A percentile compares a stretch with the other conserved stretches of the same genome.
These are phyloP conservation scores for Sporothrix mexicana DNA, from an alignment of 2,329 filamentous ascomycete species.

Conservation along the genomic window DNA sequence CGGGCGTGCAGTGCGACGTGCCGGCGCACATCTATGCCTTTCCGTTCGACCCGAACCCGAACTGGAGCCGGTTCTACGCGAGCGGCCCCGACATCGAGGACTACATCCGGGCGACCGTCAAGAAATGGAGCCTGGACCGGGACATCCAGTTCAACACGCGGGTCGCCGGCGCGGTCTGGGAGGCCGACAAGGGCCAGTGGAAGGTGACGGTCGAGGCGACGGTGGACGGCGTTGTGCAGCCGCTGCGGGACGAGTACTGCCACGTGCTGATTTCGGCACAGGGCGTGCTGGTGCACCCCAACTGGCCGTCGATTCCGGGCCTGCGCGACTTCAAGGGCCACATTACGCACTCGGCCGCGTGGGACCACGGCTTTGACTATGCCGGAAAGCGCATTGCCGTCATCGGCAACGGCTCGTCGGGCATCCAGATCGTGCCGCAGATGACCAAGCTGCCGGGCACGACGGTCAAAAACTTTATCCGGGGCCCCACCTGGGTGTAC, in stretches of 20 bases:
- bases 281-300: conserved; percentile 28
- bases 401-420: conserved; percentile 49
- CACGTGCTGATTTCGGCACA: conserved; percentile 22
- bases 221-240: background rate
- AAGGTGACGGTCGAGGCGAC: conserved; percentile 12
- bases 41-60: conserved; percentile 30
- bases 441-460: conserved; percentile 28
- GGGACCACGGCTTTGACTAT: conserved; percentile 41
- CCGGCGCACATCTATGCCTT: conserved; percentile 38
- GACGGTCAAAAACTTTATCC: conserved; percentile 25
- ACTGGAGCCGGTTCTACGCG: conserved; percentile 29
- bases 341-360: conserved; percentile 41
- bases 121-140: conserved; percentile 28
- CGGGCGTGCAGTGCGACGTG: conserved; percentile 40
- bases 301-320: conserved; percentile 33
- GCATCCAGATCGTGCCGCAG: conserved; percentile 37
- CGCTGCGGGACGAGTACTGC: conserved; percentile 24
- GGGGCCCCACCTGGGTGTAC: conserved; percentile 27
- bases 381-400: conserved; percentile 45
- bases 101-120: conserved; percentile 29
- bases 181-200: conserved; percentile 25
- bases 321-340: conserved; percentile 42
- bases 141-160: conserved; percentile 28
- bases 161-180: conserved; percentile 18
- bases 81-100: conserved; percentile 26